Evolutionary conservation across 2,329 filamentous ascomycete genomes (phyloP).

Genomic region (Aureobasidium subglaciale): DNA sequence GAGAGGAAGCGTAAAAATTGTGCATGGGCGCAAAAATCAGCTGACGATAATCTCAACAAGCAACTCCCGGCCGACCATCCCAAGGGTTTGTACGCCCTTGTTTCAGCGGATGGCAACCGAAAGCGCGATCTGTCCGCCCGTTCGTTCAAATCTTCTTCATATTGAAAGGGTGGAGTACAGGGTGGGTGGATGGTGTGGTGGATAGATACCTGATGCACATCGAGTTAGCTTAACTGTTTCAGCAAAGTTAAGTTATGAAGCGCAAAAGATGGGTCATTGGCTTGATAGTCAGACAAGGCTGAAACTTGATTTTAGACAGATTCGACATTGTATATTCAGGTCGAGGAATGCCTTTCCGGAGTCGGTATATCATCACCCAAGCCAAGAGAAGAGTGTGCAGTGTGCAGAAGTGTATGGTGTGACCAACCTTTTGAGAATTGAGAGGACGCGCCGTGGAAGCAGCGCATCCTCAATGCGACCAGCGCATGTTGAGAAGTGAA

Average conservation of each 20-base stretch:
- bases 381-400: not conserved
- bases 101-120: constrained; percentile 46
- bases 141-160: constrained; percentile 62
- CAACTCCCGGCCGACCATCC: constrained; percentile 46
- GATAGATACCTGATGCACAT: constrained; percentile 16
- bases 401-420: not conserved
- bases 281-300: constrained; percentile 55
- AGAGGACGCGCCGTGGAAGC: not conserved
- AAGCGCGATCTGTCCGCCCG: constrained; percentile 60
- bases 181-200: not conserved
- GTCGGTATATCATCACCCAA: constrained; percentile 52
- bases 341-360: constrained; percentile 61
- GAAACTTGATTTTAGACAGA: constrained; percentile 56
- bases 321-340: constrained; percentile 58
- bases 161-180: not conserved
- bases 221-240: constrained; percentile 15
- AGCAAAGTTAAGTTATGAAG: not conserved
- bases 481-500: not conserved
- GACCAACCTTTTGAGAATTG: constrained; percentile 15
- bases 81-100: constrained; percentile 57
- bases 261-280: constrained; percentile 7
- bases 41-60: constrained; percentile 64
- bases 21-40: constrained; percentile 39
- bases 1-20: not conserved
- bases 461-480: not conserved